Percentiles rank a stretch among this genome's conserved stretches.
phyloP scores from a whole-genome alignment of 805 yeast species.

The Zygotorulaspora sp. region DNA sequence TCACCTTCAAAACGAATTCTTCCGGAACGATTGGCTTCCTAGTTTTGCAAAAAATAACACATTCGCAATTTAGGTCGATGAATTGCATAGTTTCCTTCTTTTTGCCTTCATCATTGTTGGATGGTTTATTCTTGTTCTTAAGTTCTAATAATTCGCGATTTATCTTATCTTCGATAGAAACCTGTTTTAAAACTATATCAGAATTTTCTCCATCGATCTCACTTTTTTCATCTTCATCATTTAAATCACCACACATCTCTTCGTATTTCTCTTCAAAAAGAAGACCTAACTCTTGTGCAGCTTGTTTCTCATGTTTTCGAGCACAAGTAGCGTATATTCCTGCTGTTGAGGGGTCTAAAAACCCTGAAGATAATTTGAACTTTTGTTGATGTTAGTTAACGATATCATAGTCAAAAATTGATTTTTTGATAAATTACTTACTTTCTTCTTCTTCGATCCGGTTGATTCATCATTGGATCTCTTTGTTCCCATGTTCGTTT shows the following conservation, averaged over 20 bases:
- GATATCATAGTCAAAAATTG: no score
- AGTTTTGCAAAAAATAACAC: slow-evolving; percentile 79
- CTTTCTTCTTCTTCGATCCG: slow-evolving; percentile 12
- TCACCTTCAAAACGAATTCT: slow-evolving; percentile 56
- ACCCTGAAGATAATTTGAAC: slow-evolving; percentile 34
- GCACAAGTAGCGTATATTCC: slow-evolving; percentile 90
- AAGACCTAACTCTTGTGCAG: slow-evolving; percentile 65
- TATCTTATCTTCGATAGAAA: slow-evolving; percentile 73
- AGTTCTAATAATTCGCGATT: slow-evolving; percentile 64
- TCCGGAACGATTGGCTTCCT: slow-evolving; percentile 78
- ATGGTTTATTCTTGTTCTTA: slow-evolving; percentile 36
- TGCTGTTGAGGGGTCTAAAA: slow-evolving; percentile 73
- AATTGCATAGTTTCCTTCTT: slow-evolving; percentile 50
- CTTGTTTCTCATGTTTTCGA: slow-evolving; percentile 71
- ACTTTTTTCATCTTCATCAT: slow-evolving; percentile 18
- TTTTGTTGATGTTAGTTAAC: no score
- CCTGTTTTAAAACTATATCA: slow-evolving; percentile 37
- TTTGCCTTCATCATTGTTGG: slow-evolving; percentile 37
- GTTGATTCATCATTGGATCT: slow-evolving; percentile 2
- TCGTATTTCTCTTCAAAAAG: slow-evolving; percentile 53
- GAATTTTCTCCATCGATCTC: slow-evolving; percentile 18
- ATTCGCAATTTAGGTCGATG: slow-evolving; percentile 68
- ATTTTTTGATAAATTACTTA: slow-evolving; percentile 7
- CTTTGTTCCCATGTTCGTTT: slow-evolving; percentile 9
- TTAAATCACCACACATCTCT: slow-evolving; percentile 41